Percentiles rank a stretch among this genome's conserved stretches.
These are phyloP conservation scores for Gloeopeniophorella convolvens DNA, from an alignment of 768 basidiomycete genomes.

Conservation along the genomic window DNA sequence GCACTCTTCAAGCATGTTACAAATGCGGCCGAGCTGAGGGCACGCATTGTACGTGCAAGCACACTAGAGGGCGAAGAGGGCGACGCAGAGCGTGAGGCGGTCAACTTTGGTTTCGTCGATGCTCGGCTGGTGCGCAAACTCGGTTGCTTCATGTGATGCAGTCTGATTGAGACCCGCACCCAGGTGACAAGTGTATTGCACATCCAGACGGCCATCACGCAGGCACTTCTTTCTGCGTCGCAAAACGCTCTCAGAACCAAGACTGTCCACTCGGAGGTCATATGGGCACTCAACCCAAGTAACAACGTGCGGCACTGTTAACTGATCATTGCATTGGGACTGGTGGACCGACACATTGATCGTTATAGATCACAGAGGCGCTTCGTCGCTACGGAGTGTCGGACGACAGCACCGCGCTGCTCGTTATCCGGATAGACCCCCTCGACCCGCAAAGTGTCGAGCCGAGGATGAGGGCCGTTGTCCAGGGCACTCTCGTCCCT, in stretches of 20 bases:
- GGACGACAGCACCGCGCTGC: slow-evolving; percentile 51
- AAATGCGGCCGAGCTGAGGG: slow-evolving; percentile 55
- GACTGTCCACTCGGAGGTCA: slow-evolving; percentile 85
- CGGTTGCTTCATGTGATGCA: neutral
- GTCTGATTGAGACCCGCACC: slow-evolving; percentile 6
- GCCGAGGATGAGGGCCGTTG: slow-evolving; percentile 47
- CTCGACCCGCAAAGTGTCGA: slow-evolving; percentile 38
- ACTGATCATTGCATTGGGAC: neutral
- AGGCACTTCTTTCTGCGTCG: slow-evolving; percentile 65
- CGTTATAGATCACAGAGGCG: slow-evolving; percentile 76
- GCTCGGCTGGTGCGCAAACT: slow-evolving; percentile 54
- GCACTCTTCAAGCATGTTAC: slow-evolving; percentile 62
- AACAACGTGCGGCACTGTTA: slow-evolving; percentile 55
- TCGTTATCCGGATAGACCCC: slow-evolving; percentile 64
- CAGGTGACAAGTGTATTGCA: slow-evolving; percentile 81
- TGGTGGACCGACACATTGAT: neutral
- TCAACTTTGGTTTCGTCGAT: slow-evolving; percentile 91
- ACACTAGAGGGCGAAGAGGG: slow-evolving; percentile 52
- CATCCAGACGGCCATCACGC: slow-evolving; percentile 76
- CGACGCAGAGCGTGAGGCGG: slow-evolving; percentile 60
- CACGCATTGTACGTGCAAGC: slow-evolving; percentile 67
- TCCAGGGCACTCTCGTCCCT: slow-evolving; percentile 50
- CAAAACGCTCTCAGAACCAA: slow-evolving; percentile 65
- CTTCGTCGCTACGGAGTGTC: slow-evolving; percentile 83
- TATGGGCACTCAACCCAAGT: slow-evolving; percentile 82